Base-by-base conservation (phyloP, 768 basidiomycete species). In the Strobilomyces echinocephalus region DNA sequence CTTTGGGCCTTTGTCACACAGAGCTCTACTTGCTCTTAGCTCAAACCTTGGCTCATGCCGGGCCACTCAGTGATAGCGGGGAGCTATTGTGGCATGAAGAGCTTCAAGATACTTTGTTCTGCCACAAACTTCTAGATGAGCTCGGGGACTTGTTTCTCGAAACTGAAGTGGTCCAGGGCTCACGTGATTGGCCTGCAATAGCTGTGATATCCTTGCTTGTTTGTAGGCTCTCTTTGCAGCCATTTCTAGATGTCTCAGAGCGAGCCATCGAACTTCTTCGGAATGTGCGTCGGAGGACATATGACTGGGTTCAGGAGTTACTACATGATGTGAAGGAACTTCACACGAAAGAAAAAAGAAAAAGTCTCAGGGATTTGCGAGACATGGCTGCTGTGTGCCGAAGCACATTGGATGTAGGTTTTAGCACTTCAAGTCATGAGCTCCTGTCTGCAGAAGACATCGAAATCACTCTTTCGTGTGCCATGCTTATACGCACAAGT, bases 351-450 rank as follows among this genome's bases (percentile, higher is more conserved):
- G 5, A 20, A 6, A 36, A 39, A 20, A 2, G n/a, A 6, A 36
- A 39, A 20, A 2, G n/a, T 15, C 18, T 18, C 1, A 10, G 9
- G 12, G n/a, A 30, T 30, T 49, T 49, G 28, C 28, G 24, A 15
- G 48, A 49, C 38, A 49, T 30, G 38, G 48, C 48, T 14, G 18
- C 21, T 6, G 5, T 31, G 12, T 49, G 48, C 18, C 15, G 38
- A 15, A 49, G 36, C 14, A 31, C 48, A 20, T 49, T 49, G 9
- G 24, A 10, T 36, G 6, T n/a, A n/a, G n/a, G n/a, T n/a, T n/a
- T n/a, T 20, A 7, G 5, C 2, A n/a, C 8, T 24, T 8, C 4
- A 0, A 9, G 5, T 1, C 8, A 30, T 2, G 3, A 20, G 7
- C 36, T 40, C 12, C n/a, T 49, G 2, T 49, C 48, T 20, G 28